Evolutionary conservation across 2,329 filamentous ascomycete species (phyloP), one percentile per base, ranked within the genome.

Genomic region (Pyrenophora seminiperda): DNA sequence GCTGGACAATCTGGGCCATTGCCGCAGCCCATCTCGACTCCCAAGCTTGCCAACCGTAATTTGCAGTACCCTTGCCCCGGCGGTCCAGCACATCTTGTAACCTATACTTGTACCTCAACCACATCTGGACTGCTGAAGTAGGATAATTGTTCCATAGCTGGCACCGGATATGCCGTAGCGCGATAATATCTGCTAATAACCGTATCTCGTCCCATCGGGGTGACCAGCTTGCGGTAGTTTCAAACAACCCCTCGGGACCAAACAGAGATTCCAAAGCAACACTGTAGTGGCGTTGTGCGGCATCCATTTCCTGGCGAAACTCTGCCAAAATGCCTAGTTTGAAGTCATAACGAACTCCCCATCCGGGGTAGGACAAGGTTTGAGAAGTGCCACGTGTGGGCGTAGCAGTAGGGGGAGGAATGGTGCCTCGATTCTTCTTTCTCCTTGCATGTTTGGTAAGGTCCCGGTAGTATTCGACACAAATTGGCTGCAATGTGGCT

Each of bases 21-120:
- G 81, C 73, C 53, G 78, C 76, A 13, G 83, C 81, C 85, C 84
- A 87, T 47, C 89, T 83, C 32, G 90, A 86, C 74, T 96, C 89
- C 92, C 93, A 99, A 2, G 93, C 92, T 65, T 91, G 84, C 90
- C 92, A 97, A 5, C 91, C 90, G 70, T 97, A 97, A 59, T 90
- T 96, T 24, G 85, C 84, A 2, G 90, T 91, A 0, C 93, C 93
- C 62, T 90, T 90, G 3, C 91, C 92, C 59, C 88, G 85, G 14
- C 89, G 83, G 66, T 96, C 90, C 13, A 97, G 79, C 43, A 97
- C 83, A 62, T 90, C 88, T 47, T 81, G 81, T 57, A 93, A 85
- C 47, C 87, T 84, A 47, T 86, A 82, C 53, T 87, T 84, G 71
- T 97, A 95, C 30, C 78, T 79, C 50, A 87, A 80, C 93, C 93